A percentile compares a stretch with the other conserved stretches of the same genome.
phyloP scores from a whole-genome alignment of 2,329 filamentous ascomycete species.

The Penicillium janthinellum region DNA sequence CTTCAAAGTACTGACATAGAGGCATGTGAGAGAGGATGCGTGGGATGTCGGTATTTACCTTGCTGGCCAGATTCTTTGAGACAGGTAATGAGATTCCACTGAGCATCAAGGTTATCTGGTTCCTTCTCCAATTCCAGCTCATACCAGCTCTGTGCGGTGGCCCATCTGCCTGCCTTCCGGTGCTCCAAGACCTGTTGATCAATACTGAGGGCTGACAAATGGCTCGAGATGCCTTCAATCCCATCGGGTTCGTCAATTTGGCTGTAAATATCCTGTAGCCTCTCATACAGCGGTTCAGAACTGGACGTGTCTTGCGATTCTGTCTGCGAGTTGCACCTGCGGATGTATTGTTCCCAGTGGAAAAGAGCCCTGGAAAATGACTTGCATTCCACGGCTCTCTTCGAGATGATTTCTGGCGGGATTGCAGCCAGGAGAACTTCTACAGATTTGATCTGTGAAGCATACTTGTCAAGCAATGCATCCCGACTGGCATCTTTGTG shows the following conservation, averaged over 20 bases:
- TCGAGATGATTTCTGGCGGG: slow-evolving; percentile 72
- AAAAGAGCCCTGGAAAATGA: slow-evolving; percentile 91
- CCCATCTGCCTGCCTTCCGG: slow-evolving; percentile 89
- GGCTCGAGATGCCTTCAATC: slow-evolving; percentile 88
- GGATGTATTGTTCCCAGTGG: slow-evolving; percentile 90
- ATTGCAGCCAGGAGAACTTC: slow-evolving; percentile 71
- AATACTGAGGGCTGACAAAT: slow-evolving; percentile 82
- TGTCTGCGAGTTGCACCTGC: slow-evolving; percentile 52
- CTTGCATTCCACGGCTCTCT: slow-evolving; percentile 87
- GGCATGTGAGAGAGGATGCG: not conserved
- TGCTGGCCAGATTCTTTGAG: slow-evolving; percentile 95
- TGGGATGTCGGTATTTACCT: slow-evolving; percentile 53
- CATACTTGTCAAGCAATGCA: slow-evolving; percentile 35
- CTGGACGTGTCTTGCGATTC: slow-evolving; percentile 56
- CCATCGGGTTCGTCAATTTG: slow-evolving; percentile 98
- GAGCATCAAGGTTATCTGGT: slow-evolving; percentile 74
- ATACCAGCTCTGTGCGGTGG: slow-evolving; percentile 96
- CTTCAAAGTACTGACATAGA: not conserved
- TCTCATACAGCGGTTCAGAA: slow-evolving; percentile 67
- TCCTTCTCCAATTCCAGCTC: slow-evolving; percentile 82
- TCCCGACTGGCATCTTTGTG: slow-evolving; percentile 33
- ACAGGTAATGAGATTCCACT: slow-evolving; percentile 82
- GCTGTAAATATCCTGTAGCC: slow-evolving; percentile 89
- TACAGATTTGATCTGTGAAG: slow-evolving; percentile 60
- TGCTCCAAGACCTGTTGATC: slow-evolving; percentile 93